phyloP scores from a whole-genome alignment of 78 protist genomes.

The Goniomonas avonlea region DNA sequence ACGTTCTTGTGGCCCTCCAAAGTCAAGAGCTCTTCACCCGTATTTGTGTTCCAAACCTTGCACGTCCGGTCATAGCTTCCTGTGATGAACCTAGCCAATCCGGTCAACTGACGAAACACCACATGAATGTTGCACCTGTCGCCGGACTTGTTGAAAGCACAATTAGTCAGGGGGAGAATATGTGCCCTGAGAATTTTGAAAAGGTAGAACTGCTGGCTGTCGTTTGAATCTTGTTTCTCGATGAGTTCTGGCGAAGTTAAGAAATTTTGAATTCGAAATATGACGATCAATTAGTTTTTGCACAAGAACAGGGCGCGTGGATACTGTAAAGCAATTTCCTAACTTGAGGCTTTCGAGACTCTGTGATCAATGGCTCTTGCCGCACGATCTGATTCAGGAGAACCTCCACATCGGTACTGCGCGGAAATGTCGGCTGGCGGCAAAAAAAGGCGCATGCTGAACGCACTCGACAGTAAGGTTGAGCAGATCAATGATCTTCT shows the following conservation, averaged over 20 bases:
- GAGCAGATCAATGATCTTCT: slow-evolving; percentile 43
- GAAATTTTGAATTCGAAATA: no score
- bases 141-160: slow-evolving; percentile 60
- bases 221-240: slow-evolving; percentile 23
- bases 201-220: slow-evolving; percentile 25
- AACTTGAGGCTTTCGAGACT: slow-evolving; percentile 32
- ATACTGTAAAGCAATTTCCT: slow-evolving; percentile 22
- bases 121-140: background rate
- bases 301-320: background rate
- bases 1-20: slow-evolving; percentile 72
- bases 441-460: background rate
- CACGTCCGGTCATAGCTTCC: slow-evolving; percentile 68
- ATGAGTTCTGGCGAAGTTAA: background rate
- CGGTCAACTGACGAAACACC: background rate
- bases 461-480: slow-evolving; percentile 25
- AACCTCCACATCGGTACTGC: slow-evolving; percentile 42
- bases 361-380: slow-evolving; percentile 46
- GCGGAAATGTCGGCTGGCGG: background rate
- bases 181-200: slow-evolving; percentile 61
- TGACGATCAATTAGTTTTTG: no score
- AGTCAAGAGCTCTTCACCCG: slow-evolving; percentile 53
- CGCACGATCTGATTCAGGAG: slow-evolving; percentile 33
- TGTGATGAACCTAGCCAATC: slow-evolving; percentile 48
- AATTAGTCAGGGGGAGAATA: slow-evolving; percentile 67
- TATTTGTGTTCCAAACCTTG: slow-evolving; percentile 61